Base-by-base conservation (phyloP, 192 early-diverging fungal genomes). In the Helicostylum pulchrum region DNA sequence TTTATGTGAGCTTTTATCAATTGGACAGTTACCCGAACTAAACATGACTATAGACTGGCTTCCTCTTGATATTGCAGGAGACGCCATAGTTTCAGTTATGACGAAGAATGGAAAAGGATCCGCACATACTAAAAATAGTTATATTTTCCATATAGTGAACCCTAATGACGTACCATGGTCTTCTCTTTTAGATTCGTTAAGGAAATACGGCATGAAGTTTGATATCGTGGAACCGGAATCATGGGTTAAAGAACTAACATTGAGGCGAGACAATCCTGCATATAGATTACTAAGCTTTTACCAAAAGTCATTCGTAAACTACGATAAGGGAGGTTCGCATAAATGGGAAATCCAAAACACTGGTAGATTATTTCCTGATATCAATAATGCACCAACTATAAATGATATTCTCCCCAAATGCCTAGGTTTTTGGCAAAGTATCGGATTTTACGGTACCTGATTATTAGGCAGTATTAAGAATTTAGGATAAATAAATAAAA, bases 101-200 rank as follows among this genome's bases (percentile, higher is more conserved):
- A 6, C 48, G 17, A 47, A 55, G 6, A 58, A 58, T 7, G 59
- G 50, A 17, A 11, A 31, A 17, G 47, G n/a, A 11, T 31, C 42
- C 4, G 0, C 9, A 7, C 2, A 4, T 10, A 0, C 14, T 5
- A 21, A 44, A 2, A 21, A 23, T 11, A 26, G 44, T 5, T 34
- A 43, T 17, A 43, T 68, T 10, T 64, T 63, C 42, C 72, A 72
- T 48, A 66, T 73, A 17, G 55, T 68, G 0, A 73, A 62, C 39
- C 72, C 72, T 30, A 60, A 68, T 2, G 10, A 26, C 11, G 12
- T 56, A 9, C 20, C 17, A 11, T 73, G 72, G 72, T 32, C 3
- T 1, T 34, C 56, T 31, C 32, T 68, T 20, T 50, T 73, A 26
- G 62, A 49, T 7, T 26, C 49, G 6, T 11, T 67, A 7, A 46